Evolutionary conservation across 345 rosid genomes (phyloP).

Genomic region (Iberis pinnata): DNA sequence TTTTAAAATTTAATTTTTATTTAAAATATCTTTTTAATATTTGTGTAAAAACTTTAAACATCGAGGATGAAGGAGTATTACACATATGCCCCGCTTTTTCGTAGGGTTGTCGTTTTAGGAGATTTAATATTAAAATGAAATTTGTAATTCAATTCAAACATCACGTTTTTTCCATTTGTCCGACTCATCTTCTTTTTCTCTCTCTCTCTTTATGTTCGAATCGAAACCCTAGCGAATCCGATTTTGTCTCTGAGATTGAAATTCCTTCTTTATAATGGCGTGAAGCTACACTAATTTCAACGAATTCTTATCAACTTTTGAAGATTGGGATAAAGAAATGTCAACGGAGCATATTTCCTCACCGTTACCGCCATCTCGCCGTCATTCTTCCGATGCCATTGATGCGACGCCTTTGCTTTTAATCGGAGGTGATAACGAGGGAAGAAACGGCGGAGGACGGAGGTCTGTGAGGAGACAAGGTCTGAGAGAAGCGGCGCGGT

Average conservation of each 20-base stretch:
- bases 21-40: too few species aligned
- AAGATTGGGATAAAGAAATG: constrained; percentile 8
- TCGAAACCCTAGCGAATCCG: constrained; percentile 25
- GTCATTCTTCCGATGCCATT: constrained; percentile 43
- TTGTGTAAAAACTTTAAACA: too few species aligned
- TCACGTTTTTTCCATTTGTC: constrained; percentile 8
- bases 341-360: constrained; percentile 16
- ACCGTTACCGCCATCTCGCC: constrained; percentile 12
- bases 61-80: too few species aligned
- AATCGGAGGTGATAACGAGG: constrained; percentile 20
- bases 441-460: constrained; percentile 22
- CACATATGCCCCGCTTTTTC: too few species aligned
- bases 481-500: constrained; percentile 71
- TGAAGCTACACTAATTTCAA: constrained; percentile 11
- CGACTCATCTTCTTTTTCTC: constrained; percentile 11
- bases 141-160: too few species aligned
- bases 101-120: too few species aligned
- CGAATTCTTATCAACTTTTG: background rate
- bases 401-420: constrained; percentile 63
- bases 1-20: too few species aligned
- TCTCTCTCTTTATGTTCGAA: background rate
- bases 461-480: constrained; percentile 60
- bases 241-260: constrained; percentile 21
- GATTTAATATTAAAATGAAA: too few species aligned
- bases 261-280: constrained; percentile 12